Evolutionary conservation across 2,329 filamentous ascomycete species (phyloP).

Genomic region (Penicillium hesseltinei): DNA sequence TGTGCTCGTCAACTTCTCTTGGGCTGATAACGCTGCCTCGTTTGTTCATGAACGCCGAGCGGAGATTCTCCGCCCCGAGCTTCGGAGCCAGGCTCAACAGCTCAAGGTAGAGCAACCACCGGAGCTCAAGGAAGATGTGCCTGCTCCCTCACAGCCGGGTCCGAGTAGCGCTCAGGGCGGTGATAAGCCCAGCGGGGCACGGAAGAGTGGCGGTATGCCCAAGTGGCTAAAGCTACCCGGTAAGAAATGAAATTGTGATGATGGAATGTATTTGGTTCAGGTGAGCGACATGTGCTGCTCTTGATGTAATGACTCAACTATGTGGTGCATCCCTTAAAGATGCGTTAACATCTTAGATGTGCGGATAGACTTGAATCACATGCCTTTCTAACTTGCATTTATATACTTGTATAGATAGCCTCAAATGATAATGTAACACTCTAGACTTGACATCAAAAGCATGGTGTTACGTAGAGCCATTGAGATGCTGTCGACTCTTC

Average conservation of each 20-base stretch:
- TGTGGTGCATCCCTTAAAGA: neutral
- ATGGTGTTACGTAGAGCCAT: neutral
- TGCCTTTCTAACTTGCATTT: neutral
- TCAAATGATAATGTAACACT: neutral
- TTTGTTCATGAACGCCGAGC: constrained; percentile 51
- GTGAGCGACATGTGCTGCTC: constrained; percentile 2
- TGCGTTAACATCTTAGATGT: neutral
- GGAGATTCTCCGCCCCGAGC: constrained; percentile 60
- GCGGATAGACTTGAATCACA: constrained; percentile 1
- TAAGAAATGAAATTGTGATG: constrained; percentile 61
- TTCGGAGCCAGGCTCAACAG: constrained; percentile 63
- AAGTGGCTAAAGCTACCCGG: constrained; percentile 72
- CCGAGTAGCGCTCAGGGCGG: constrained; percentile 34
- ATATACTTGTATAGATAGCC: neutral
- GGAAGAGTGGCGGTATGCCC: constrained; percentile 50
- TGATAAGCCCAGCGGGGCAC: constrained; percentile 29
- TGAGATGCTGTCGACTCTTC: neutral
- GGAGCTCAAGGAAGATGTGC: constrained; percentile 50
- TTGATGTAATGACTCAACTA: constrained; percentile 8
- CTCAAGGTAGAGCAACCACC: constrained; percentile 51
- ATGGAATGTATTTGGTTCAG: neutral
- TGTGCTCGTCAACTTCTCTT: constrained; percentile 73
- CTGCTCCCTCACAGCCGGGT: constrained; percentile 11
- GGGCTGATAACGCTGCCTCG: constrained; percentile 63
- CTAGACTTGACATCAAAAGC: too few species aligned